A percentile compares a stretch with the other conserved stretches of the same genome.
phyloP scores from a whole-genome alignment of 2,329 filamentous ascomycete genomes.

The Cordyceps cateniannulata region DNA sequence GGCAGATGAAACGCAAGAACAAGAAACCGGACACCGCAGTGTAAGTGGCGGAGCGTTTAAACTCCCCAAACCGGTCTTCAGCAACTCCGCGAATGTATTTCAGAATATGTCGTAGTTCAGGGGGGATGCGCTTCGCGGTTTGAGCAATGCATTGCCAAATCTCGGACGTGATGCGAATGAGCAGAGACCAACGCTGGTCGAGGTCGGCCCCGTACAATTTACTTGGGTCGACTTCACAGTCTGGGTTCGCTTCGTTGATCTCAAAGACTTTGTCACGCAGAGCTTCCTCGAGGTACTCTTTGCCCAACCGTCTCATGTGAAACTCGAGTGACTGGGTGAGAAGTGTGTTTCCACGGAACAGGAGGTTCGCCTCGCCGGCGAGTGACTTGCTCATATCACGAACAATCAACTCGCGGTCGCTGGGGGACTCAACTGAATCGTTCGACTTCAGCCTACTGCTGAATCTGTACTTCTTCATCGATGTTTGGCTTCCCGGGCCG shows the following conservation, averaged over 20 bases:
- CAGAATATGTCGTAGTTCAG: slow-evolving; percentile 77
- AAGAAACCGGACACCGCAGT: slow-evolving; percentile 93
- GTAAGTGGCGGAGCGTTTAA: slow-evolving; percentile 80
- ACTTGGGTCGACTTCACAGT: slow-evolving; percentile 93
- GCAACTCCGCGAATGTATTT: slow-evolving; percentile 89
- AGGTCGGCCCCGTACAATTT: slow-evolving; percentile 67
- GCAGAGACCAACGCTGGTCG: slow-evolving; percentile 72
- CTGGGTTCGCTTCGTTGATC: slow-evolving; percentile 83
- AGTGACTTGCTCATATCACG: slow-evolving; percentile 73
- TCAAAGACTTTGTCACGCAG: slow-evolving; percentile 79
- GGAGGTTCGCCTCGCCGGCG: slow-evolving; percentile 82
- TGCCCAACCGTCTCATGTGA: slow-evolving; percentile 90
- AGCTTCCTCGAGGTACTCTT: slow-evolving; percentile 84
- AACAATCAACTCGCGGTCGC: slow-evolving; percentile 65
- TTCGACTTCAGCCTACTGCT: slow-evolving; percentile 64
- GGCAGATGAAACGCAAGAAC: slow-evolving; percentile 91
- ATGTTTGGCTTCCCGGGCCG: slow-evolving; percentile 75
- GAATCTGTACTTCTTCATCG: slow-evolving; percentile 67
- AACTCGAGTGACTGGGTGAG: slow-evolving; percentile 90
- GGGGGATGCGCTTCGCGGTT: slow-evolving; percentile 68
- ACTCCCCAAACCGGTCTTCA: slow-evolving; percentile 91
- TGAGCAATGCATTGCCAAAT: slow-evolving; percentile 78
- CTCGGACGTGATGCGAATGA: slow-evolving; percentile 71
- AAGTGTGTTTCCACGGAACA: slow-evolving; percentile 92
- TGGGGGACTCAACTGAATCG: slow-evolving; percentile 56